A percentile compares a stretch with the other conserved stretches of the same genome.
Evolutionary conservation across 2,329 filamentous ascomycete species (phyloP).

Genomic region (Stagonosporopsis vannaccii): DNA sequence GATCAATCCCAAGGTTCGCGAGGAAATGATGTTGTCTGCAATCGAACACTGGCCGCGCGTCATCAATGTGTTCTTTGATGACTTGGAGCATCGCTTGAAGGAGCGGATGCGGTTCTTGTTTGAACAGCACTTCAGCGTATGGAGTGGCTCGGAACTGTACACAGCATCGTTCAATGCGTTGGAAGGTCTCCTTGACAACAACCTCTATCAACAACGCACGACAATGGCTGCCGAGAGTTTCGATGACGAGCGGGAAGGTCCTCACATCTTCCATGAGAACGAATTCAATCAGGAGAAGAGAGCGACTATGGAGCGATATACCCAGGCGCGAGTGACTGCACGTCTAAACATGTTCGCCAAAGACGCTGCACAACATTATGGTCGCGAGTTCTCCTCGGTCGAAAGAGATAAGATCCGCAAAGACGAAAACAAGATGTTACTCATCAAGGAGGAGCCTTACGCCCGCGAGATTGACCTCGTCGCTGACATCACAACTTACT

Average conservation of each 20-base stretch:
- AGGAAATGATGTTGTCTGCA: slow-evolving; percentile 38
- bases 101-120: slow-evolving; percentile 33
- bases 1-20: slow-evolving; percentile 45
- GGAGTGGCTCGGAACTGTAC: slow-evolving; percentile 39
- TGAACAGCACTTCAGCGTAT: slow-evolving; percentile 32
- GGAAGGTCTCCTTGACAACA: slow-evolving; percentile 30
- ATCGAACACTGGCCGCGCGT: slow-evolving; percentile 43
- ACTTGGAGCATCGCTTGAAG: slow-evolving; percentile 22
- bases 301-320: slow-evolving; percentile 28
- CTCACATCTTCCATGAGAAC: slow-evolving; percentile 44
- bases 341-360: slow-evolving; percentile 39
- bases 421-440: slow-evolving; percentile 28
- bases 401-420: slow-evolving; percentile 41
- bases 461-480: slow-evolving; percentile 67
- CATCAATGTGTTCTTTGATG: slow-evolving; percentile 35
- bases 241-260: slow-evolving; percentile 43
- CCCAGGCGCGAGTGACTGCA: slow-evolving; percentile 28
- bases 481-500: slow-evolving; percentile 71
- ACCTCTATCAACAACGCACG: slow-evolving; percentile 35
- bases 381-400: slow-evolving; percentile 16
- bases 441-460: slow-evolving; percentile 66
- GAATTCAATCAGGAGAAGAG: slow-evolving; percentile 28
- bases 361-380: slow-evolving; percentile 23
- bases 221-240: slow-evolving; percentile 37
- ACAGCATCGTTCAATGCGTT: slow-evolving; percentile 32